These are phyloP conservation scores for Lentinula guzmanii DNA, from an alignment of 768 basidiomycete genomes.

Conservation along the genomic window DNA sequence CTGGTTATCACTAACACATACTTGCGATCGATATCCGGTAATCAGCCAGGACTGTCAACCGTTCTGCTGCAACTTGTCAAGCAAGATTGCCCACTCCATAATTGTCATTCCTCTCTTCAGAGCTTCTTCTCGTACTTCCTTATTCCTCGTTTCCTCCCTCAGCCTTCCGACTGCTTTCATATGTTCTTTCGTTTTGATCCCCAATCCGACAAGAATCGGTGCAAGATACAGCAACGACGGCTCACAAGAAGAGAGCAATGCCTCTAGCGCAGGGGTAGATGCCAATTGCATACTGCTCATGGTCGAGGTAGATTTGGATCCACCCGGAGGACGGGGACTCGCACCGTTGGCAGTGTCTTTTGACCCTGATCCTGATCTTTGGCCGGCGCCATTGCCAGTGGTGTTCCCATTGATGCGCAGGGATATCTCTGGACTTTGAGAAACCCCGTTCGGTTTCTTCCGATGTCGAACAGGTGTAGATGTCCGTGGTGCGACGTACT, in stretches of 20 bases:
- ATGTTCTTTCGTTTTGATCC: constrained; percentile 56
- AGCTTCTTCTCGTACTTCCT: constrained; percentile 67
- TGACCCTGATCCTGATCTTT: background rate
- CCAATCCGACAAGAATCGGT: constrained; percentile 50
- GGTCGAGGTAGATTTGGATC: background rate
- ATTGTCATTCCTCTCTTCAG: constrained; percentile 62
- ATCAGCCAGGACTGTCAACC: background rate
- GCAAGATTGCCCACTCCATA: constrained; percentile 74
- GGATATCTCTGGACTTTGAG: background rate
- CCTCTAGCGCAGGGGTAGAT: constrained; percentile 35
- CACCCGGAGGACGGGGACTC: background rate
- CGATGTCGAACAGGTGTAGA: background rate
- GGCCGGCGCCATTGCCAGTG: background rate
- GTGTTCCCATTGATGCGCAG: background rate
- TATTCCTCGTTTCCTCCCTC: constrained; percentile 60
- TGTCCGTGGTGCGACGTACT: background rate
- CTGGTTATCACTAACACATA: background rate
- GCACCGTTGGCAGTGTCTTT: background rate
- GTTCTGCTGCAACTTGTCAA: constrained; percentile 48
- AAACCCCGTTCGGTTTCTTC: background rate
- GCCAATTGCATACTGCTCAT: background rate
- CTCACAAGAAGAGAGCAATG: constrained; percentile 53
- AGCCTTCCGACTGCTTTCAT: constrained; percentile 55
- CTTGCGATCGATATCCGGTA: background rate
- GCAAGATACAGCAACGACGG: constrained; percentile 61